Conservation (phyloP, 2,329 filamentous ascomycete species). For the Colletotrichum higginsianum region DNA sequence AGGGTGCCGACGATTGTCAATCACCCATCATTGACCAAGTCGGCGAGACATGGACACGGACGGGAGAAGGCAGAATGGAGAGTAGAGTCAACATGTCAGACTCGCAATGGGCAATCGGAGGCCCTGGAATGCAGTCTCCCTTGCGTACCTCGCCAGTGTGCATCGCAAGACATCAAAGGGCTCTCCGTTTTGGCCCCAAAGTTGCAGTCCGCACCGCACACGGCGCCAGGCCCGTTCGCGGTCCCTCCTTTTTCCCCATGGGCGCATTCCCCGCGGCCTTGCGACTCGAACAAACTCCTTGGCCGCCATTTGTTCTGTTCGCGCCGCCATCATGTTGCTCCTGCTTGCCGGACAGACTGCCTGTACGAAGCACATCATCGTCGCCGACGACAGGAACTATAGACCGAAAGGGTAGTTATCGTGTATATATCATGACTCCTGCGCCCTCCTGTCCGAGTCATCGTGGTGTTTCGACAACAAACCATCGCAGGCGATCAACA, state of each 20-base stretch:
- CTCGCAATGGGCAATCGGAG: not conserved
- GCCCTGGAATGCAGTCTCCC: slow-evolving; percentile 37
- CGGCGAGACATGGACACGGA: slow-evolving; percentile 2
- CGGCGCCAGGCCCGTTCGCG: slow-evolving; percentile 32
- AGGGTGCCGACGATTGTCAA: slow-evolving; percentile 1
- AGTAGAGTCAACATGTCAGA: not conserved
- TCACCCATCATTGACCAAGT: not conserved
- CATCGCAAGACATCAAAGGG: not conserved
- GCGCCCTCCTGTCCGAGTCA: slow-evolving; percentile 32
- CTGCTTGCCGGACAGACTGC: not conserved
- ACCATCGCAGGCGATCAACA: not conserved
- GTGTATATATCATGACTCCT: slow-evolving; percentile 39
- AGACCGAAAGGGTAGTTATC: not conserved
- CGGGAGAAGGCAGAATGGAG: not conserved
- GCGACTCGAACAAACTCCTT: slow-evolving; percentile 9
- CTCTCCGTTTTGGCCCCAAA: not conserved
- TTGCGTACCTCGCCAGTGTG: slow-evolving; percentile 14
- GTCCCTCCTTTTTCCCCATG: slow-evolving; percentile 2
- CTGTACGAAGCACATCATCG: not conserved
- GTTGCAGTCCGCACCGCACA: slow-evolving; percentile 21
- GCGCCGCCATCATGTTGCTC: slow-evolving; percentile 36
- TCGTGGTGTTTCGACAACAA: slow-evolving; percentile 28
- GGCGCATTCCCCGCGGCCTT: slow-evolving; percentile 15
- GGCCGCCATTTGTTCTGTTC: not conserved
- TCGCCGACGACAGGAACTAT: not conserved